phyloP scores from a whole-genome alignment of 306 rosid genomes.

The Macrotyloma uniflorum region DNA sequence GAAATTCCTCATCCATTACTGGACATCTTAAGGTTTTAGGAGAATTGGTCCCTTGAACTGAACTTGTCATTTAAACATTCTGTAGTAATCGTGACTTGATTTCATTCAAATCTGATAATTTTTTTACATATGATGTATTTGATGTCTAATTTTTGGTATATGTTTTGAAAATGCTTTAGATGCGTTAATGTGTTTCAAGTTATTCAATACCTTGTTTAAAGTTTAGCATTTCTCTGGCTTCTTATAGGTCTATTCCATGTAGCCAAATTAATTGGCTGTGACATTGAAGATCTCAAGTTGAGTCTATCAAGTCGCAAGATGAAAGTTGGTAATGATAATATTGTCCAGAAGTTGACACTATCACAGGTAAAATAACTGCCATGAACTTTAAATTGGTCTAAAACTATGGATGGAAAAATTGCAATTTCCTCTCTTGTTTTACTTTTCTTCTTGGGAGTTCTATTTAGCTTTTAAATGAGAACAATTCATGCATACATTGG shows the following conservation, averaged over 20 bases:
- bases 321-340: conserved; percentile 81
- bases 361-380: conserved; percentile 69
- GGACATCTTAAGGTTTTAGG: background rate
- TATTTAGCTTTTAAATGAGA: conserved; percentile 18
- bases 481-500: background rate
- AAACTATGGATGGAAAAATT: conserved; percentile 12
- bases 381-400: conserved; percentile 8
- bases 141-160: conserved; percentile 15
- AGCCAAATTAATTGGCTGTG: conserved; percentile 77
- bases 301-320: conserved; percentile 83
- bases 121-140: background rate
- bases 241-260: conserved; percentile 71
- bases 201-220: conserved; percentile 5
- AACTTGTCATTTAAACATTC: background rate
- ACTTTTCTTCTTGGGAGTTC: conserved; percentile 13
- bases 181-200: conserved; percentile 18
- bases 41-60: conserved; percentile 4
- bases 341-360: conserved; percentile 80
- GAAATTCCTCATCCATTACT: background rate
- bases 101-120: background rate
- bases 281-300: conserved; percentile 68
- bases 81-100: background rate
- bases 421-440: background rate
- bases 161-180: conserved; percentile 8
- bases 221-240: conserved; percentile 23